Base-by-base conservation (phyloP, 805 yeast species). In the Candida insectalens region DNA sequence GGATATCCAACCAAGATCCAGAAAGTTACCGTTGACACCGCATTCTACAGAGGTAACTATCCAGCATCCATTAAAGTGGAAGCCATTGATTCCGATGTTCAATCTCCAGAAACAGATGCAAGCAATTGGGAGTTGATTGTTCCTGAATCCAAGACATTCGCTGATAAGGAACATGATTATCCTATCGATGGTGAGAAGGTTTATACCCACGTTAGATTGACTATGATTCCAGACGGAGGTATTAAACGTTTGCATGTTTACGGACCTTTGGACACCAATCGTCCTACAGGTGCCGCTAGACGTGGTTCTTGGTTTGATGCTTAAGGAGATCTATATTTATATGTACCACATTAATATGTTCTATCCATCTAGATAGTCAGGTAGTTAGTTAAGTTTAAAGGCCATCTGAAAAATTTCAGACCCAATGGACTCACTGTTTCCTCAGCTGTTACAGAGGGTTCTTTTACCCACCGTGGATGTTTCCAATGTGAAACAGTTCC, bases 171-270 rank as follows among this genome's bases (percentile, higher is more conserved):
- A 53, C 96, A 89, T 53, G 58, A 51, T 12, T 84, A 58, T 51
- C 54, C 60, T 4, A 55, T 65, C 13, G 40, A 41, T 2, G 19
- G 31, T 5, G 42, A 42, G n/a, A 47, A 56, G 23, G 49, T 57
- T 1, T 72, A 55, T 46, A 71, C 87, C 7, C 95, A 87, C 53
- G 83, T 87, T 20, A 74, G 77, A 48, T 56, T 89, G 45, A 74
- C 83, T 7, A 80, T 89, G 55, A 81, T 87, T 43, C 98, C 98
- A 16, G 98, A 89, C 53, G 98, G 98, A 32, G 98, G 98, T 40
- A 84, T 87, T 36, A 89, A 89, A 66, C 73, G 98, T 54, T 60
- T 89, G 25, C 72, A 95, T 44, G 92, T 88, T 19, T 71, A 74
- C 48, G 97, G 96, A 27, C 63, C 63, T 21, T 27, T 54, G 12